A percentile compares a stretch with the other conserved stretches of the same genome.
Conservation (phyloP, 306 rosid genomes). For the Fragaria nilgerrensis region DNA sequence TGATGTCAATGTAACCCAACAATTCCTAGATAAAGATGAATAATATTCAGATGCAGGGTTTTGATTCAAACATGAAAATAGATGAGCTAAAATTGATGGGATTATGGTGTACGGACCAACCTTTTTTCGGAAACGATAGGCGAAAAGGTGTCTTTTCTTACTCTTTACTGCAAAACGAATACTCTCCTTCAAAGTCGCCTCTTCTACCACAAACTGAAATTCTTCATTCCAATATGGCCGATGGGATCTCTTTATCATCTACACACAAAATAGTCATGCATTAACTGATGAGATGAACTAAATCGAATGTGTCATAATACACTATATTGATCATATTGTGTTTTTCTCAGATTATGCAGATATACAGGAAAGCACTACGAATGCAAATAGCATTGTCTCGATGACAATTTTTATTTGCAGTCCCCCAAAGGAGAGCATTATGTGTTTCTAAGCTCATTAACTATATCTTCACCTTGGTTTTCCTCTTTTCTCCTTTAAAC, state of each 20-base stretch:
- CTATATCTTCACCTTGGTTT: conserved; percentile 24
- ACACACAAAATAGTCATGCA: neutral
- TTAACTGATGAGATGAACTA: neutral
- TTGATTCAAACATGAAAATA: neutral
- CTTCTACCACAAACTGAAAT: conserved; percentile 31
- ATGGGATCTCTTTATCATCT: conserved; percentile 21
- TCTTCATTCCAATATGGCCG: conserved; percentile 34
- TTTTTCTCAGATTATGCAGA: neutral
- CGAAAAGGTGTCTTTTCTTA: neutral
- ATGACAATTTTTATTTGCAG: neutral
- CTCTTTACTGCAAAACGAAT: conserved; percentile 29
- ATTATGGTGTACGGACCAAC: neutral
- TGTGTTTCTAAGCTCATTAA: neutral
- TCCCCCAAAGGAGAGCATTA: neutral
- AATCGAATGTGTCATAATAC: neutral
- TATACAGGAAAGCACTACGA: no score
- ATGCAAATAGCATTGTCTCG: neutral
- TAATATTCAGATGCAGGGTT: neutral
- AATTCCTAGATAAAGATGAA: conserved; percentile 5
- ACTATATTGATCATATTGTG: neutral
- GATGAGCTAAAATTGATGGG: neutral
- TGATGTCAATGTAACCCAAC: conserved; percentile 26
- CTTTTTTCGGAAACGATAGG: conserved; percentile 10
- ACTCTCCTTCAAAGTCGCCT: conserved; percentile 27
- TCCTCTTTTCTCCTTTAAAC: conserved; percentile 23